Base-by-base conservation (phyloP, 2,329 filamentous ascomycete genomes). In the Arthrocladium fulminans region DNA sequence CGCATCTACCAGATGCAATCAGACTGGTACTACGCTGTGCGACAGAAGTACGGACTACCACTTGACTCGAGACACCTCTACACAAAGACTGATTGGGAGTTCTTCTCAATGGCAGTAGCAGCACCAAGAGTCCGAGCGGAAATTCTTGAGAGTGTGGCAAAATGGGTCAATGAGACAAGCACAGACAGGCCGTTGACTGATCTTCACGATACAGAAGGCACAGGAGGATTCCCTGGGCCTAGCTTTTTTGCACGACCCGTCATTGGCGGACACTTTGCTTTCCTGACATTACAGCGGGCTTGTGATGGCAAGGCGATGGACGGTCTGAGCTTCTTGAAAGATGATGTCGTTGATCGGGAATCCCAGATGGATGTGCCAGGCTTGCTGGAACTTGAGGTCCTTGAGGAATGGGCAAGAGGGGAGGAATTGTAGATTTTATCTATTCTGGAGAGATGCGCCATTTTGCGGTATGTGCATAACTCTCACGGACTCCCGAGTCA, bases 1-100 rank as follows among this genome's bases (percentile, higher is more conserved):
- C 74, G 75, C 59, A 76, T 94, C 57, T 94, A 94, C 72, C 77
- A 79, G 57, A 80, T 81, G 54, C 86, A 94, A 62, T 88, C 83
- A 40, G 73, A 81, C 50, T 94, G 85, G 86, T 94, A 94, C 68
- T 73, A 78, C 54, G 75, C 78, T 12, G 86, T 90, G 8, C 77
- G 86, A 55, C 86, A 94, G 63, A 81, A 78, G 59, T 94, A 90
- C 64, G 88, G 88, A 1, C 69, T 94, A 2, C 87, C 88, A 0
- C 76, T 94, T 6, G 88, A 94, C 65, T 84, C 78, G 56, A 79
- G 88, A 37, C 86, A 92, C 64, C 65, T 90, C 2, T 92, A 92
- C 65, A 84, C 86, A 27, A 94, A 94, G 68, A 88, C 83, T 24
- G 88, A 94, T 67, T 94, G 88, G 88, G 83, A 92, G 59, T 88